Evolutionary conservation across 2,329 filamentous ascomycete species (phyloP), one percentile per base, ranked within the genome.

Genomic region (Calonectria ilicicola): DNA sequence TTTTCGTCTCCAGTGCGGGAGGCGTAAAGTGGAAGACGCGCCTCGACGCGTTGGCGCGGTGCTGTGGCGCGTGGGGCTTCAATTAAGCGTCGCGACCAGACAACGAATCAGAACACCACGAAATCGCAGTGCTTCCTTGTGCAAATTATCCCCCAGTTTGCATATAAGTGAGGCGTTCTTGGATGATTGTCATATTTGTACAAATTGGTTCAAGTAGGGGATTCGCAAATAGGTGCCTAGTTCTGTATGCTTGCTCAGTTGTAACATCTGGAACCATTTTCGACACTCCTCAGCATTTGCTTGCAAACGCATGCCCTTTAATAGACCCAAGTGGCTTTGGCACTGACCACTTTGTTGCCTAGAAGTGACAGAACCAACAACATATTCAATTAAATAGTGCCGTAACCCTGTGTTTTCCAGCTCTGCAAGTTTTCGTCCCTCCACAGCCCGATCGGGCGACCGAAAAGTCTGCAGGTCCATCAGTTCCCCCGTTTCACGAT

Each of bases 11-110:
- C 10, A 51, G 35, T 40, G 63, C 40, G 46, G 65, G 44, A 71
- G 60, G 72, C 62, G 46, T 66, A 67, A 67, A 73, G 66, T 73
- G 80, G 78, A 71, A 82, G 81, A 83, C 82, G 82, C 82, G 82
- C 79, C 78, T 70, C 47, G 74, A 80, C 82, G 82, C 82, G 82
- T 80, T 72, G 38, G 65, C 27, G 47, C 63, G 47, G 46, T 72
- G 63, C 75, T 63, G 76, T 75, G 51, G 32, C 44, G 58, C 71
- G 79, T 76, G 74, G 76, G 66, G 49, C 60, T 65, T 70, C 75
- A 76, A 81, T 81, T 78, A 78, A 81, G 65, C 19, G 17, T 15
- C 10, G 17, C n/a, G 42, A n/a, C 42, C 42, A 44, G 19, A 1
- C 8, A n/a, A 5, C 77, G 67, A 79, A 79, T 79, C 74, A 75